phyloP scores from a whole-genome alignment of 2,329 filamentous ascomycete species.

The Whalleya microplaca region DNA sequence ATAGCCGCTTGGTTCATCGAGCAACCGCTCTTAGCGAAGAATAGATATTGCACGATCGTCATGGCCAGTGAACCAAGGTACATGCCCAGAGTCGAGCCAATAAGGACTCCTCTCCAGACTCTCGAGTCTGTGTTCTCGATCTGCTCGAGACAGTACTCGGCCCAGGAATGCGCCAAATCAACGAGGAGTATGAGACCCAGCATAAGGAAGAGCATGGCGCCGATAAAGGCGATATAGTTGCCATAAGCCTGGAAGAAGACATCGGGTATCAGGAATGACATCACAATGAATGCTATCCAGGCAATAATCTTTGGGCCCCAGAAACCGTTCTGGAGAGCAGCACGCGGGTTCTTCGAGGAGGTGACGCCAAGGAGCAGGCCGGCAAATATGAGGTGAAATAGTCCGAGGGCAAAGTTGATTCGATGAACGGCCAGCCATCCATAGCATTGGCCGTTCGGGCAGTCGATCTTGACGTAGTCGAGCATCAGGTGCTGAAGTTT shows the following conservation, averaged over 20 bases:
- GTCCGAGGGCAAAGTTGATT: conserved; percentile 94
- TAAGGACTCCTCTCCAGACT: conserved; percentile 82
- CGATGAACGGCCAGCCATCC: conserved; percentile 96
- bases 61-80: conserved; percentile 88
- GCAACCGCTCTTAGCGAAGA: conserved; percentile 82
- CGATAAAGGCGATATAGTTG: conserved; percentile 86
- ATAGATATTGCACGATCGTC: conserved; percentile 96
- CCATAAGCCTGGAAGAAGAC: conserved; percentile 94
- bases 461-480: conserved; percentile 95
- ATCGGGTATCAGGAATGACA: conserved; percentile 96
- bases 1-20: conserved; percentile 97
- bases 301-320: conserved; percentile 95
- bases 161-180: conserved; percentile 95
- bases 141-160: conserved; percentile 91
- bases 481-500: conserved; percentile 91
- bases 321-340: conserved; percentile 93
- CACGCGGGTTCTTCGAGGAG: conserved; percentile 84
- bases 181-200: conserved; percentile 91
- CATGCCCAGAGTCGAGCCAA: conserved; percentile 93
- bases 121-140: conserved; percentile 88
- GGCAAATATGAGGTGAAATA: conserved; percentile 89
- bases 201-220: conserved; percentile 91
- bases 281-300: conserved; percentile 84
- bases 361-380: conserved; percentile 83
- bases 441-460: conserved; percentile 86